Conservation (phyloP, 306 rosid genomes). For the Cicer chorassanicum region DNA sequence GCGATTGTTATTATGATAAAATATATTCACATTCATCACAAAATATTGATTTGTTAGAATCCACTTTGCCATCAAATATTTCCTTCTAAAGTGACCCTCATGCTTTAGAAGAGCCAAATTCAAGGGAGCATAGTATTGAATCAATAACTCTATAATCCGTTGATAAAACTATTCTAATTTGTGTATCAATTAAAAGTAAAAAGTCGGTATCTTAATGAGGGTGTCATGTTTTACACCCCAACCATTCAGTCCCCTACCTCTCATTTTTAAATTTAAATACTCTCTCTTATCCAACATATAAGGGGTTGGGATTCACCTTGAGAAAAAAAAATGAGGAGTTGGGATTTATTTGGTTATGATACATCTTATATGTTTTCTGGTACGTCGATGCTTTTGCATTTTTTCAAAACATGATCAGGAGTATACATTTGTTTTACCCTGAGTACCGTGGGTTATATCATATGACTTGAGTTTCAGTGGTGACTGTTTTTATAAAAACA, state of each 20-base stretch:
- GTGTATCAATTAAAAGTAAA: not conserved
- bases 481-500: conserved; percentile 13
- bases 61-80: not conserved
- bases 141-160: conserved; percentile 5
- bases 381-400: conserved; percentile 22
- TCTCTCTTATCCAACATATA: conserved; percentile 3
- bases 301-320: not conserved
- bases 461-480: not conserved
- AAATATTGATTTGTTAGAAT: conserved; percentile 10
- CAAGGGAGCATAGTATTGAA: conserved; percentile 3
- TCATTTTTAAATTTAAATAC: not conserved
- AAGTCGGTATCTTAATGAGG: not conserved
- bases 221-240: not conserved
- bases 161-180: conserved; percentile 1
- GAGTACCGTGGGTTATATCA: not conserved
- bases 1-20: not conserved
- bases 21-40: not conserved
- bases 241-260: not conserved
- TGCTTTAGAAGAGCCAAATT: conserved; percentile 16
- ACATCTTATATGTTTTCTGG: not conserved
- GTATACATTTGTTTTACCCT: conserved; percentile 27
- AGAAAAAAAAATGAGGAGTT: not conserved
- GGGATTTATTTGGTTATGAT: conserved; percentile 5
- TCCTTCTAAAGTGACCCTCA: conserved; percentile 12
- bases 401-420: conserved; percentile 14